phyloP scores from a whole-genome alignment of 495 filamentous ascomycete species.

The Tirmania nivea region DNA sequence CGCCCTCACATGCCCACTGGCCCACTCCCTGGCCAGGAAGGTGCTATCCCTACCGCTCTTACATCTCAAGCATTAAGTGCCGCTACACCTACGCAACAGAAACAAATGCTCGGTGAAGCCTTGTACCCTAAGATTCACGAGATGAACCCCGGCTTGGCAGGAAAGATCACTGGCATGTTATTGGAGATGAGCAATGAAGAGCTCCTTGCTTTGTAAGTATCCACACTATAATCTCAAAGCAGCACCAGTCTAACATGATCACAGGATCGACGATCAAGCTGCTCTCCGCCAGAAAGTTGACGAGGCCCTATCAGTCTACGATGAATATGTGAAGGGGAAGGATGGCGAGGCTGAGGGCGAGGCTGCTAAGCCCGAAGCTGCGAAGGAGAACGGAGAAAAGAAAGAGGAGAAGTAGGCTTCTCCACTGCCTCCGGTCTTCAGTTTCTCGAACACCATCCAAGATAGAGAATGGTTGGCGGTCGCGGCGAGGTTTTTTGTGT shows the following conservation, averaged over 20 bases:
- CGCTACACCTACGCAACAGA: slow-evolving; percentile 52
- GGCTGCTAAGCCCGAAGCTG: slow-evolving; percentile 15
- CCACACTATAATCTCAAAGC: neutral
- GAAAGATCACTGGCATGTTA: slow-evolving; percentile 99
- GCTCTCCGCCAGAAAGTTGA: slow-evolving; percentile 87
- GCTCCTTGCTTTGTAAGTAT: slow-evolving; percentile 80
- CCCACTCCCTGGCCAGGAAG: slow-evolving; percentile 17
- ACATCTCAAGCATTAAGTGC: slow-evolving; percentile 13
- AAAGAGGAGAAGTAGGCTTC: slow-evolving; percentile 29
- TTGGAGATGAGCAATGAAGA: slow-evolving; percentile 96
- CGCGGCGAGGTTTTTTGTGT: neutral
- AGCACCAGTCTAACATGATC: slow-evolving; percentile 12
- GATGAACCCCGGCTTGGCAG: slow-evolving; percentile 81
- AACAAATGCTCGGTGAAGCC: slow-evolving; percentile 92
- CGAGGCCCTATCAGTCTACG: slow-evolving; percentile 88
- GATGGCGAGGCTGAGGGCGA: slow-evolving; percentile 24
- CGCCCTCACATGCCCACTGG: slow-evolving; percentile 3
- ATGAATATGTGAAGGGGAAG: slow-evolving; percentile 90
- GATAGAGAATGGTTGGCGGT: neutral
- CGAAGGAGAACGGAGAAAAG: slow-evolving; percentile 14
- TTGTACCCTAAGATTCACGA: slow-evolving; percentile 94
- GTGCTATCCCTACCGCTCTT: slow-evolving; percentile 27
- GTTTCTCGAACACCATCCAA: too few species aligned
- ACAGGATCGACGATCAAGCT: slow-evolving; percentile 68
- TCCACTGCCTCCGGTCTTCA: neutral